These are phyloP conservation scores for Lagenidium sp. DNA, from an alignment of 352 stramenopile species.

Conservation along the genomic window DNA sequence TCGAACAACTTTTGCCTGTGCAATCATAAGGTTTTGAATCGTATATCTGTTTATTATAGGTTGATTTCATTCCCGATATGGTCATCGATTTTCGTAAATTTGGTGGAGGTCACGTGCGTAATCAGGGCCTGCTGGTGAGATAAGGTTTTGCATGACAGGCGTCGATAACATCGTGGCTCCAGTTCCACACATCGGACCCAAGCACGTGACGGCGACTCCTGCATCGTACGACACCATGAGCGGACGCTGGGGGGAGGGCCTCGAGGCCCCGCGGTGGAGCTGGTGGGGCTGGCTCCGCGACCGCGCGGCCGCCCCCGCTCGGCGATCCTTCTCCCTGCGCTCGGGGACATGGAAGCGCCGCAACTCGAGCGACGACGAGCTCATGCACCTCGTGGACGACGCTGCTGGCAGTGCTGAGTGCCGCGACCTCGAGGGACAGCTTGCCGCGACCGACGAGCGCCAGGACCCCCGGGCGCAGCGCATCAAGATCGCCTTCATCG, in stretches of 20 bases:
- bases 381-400: constrained; percentile 1
- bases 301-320: constrained; percentile 3
- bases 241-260: background rate
- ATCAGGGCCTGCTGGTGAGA: too few species aligned
- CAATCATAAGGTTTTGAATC: too few species aligned
- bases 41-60: too few species aligned
- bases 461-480: background rate
- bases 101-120: background rate
- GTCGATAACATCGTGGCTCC: too few species aligned
- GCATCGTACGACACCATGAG: background rate
- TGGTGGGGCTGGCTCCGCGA: background rate
- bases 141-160: too few species aligned
- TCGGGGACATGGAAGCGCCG: constrained; percentile 10
- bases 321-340: too few species aligned
- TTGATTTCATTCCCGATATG: background rate
- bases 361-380: constrained; percentile 7
- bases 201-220: too few species aligned
- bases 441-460: background rate
- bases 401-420: background rate
- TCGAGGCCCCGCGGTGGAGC: background rate
- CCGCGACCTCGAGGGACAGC: background rate
- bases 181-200: too few species aligned
- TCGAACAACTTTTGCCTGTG: constrained; percentile 49
- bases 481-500: background rate
- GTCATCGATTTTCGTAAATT: constrained; percentile 1